These are phyloP conservation scores for grape (Vitis vinifera) DNA, from an alignment of 164 flowering plant species.

Conservation along the genomic window DNA sequence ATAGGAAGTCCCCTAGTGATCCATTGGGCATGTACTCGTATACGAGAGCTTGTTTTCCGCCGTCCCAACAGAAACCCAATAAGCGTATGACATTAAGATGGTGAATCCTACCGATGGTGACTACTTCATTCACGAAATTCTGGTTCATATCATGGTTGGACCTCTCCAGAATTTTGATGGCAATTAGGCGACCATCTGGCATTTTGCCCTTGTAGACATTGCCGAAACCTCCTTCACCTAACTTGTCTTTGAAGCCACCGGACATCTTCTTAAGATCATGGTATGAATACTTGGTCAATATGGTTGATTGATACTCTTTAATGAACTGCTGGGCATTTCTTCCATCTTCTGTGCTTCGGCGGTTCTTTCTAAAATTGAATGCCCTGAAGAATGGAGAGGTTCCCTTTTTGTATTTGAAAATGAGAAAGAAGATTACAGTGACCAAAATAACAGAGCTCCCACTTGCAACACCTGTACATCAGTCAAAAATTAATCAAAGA, in stretches of 20 bases:
- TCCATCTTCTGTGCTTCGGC: not conserved
- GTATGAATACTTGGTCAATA: constrained; percentile 13
- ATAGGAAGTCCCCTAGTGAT: constrained; percentile 15
- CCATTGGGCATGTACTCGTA: constrained; percentile 6
- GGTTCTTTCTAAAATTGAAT: constrained; percentile 4
- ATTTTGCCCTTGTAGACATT: constrained; percentile 21
- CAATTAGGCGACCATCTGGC: constrained; percentile 17
- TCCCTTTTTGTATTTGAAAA: constrained; percentile 10
- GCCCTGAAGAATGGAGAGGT: not conserved
- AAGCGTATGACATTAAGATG: constrained; percentile 22
- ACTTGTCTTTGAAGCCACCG: no score
- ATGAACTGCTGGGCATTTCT: constrained; percentile 12
- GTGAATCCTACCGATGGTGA: constrained; percentile 22
- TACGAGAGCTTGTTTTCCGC: constrained; percentile 3
- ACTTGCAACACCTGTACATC: not conserved
- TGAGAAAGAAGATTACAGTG: not conserved
- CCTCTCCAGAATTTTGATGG: constrained; percentile 20
- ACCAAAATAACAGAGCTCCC: not conserved
- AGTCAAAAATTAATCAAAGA: no score
- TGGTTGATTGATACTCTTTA: constrained; percentile 7
- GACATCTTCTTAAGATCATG: not conserved
- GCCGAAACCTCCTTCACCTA: no score
- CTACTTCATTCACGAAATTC: constrained; percentile 21
- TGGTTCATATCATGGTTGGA: not conserved
- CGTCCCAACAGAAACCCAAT: constrained; percentile 21